These are phyloP conservation scores for Sclerotinia borealis DNA, from an alignment of 2,329 filamentous ascomycete species.

Conservation along the genomic window DNA sequence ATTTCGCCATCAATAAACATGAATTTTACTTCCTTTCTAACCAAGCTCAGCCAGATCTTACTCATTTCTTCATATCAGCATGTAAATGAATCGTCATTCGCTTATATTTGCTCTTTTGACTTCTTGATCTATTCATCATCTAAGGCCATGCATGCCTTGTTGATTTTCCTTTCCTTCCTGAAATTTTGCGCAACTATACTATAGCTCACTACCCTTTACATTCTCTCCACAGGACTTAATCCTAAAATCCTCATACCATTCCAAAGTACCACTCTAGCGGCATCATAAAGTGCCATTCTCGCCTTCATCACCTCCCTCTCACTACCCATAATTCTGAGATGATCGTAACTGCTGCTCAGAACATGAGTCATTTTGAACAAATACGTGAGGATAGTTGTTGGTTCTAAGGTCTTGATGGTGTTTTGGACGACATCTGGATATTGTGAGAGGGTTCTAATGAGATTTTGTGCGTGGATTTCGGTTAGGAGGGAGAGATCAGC, in stretches of 20 bases:
- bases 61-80: no score
- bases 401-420: slow-evolving; percentile 77
- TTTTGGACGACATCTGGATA: slow-evolving; percentile 83
- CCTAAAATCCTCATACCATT: slow-evolving; percentile 83
- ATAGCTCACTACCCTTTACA: neutral
- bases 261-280: slow-evolving; percentile 66
- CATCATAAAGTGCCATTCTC: slow-evolving; percentile 71
- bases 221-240: slow-evolving; percentile 63
- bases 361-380: slow-evolving; percentile 83
- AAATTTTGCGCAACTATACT: no score
- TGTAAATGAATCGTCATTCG: no score
- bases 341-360: slow-evolving; percentile 74
- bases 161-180: neutral
- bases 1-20: no score
- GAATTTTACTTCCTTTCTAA: no score
- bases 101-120: no score
- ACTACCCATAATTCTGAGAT: slow-evolving; percentile 74
- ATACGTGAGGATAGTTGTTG: slow-evolving; percentile 60
- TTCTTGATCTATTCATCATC: no score
- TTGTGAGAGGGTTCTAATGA: slow-evolving; percentile 70
- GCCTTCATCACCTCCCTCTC: slow-evolving; percentile 65
- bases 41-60: no score
- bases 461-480: slow-evolving; percentile 65
- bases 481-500: slow-evolving; percentile 64
- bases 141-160: no score